Evolutionary conservation across 805 yeast genomes (phyloP), one percentile per base, ranked within the genome.

Genomic region (Saccharomycodes ludwigii): DNA sequence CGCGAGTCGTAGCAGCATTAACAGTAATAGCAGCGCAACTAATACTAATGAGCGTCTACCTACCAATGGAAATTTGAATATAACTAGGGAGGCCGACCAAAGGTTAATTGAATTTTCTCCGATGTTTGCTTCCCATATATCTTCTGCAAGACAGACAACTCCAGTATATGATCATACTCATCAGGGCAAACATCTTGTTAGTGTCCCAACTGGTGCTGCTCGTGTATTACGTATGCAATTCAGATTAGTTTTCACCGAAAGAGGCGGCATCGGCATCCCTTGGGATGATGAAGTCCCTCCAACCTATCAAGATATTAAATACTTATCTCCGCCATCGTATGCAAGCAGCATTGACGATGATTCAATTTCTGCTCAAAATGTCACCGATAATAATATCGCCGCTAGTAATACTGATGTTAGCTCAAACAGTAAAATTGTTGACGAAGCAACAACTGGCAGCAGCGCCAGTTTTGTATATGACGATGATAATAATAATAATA

Each of bases 251-350:
- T 57, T 91, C 15, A 80, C 94, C 2, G 97, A 86, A 50, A 65
- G 97, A 37, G 78, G 94, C 0, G 99, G 99, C 0, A 64, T 91
- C 25, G 98, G 98, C 4, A 83, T 91, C 19, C 80, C 96, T 0
- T 91, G 98, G 97, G 96, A 88, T 55, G 96, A 88, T 50, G 98
- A 91, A 55, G 97, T 93, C 12, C 99, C 99, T 2, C 99, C 99
- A 1, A 80, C 85, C 14, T 91, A 91, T 47, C 83, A 73, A 33
- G 88, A 84, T 42, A 85, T 91, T 14, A 64, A 73, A 18, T 73
- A 93, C 0, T 63, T 83, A 26, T 73, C 86, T 15, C 98, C 98
- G 0, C 98, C 98, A 2, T 72, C 74, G 3, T 88, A 91, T 53
- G 65, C 58, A 27, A 48, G n/a, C n/a, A n/a, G n/a, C n/a, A n/a